Percentiles rank a stretch among this genome's conserved stretches.
These are phyloP conservation scores for Pachysolen tannophilus DNA, from an alignment of 805 yeast genomes.

Conservation along the genomic window DNA sequence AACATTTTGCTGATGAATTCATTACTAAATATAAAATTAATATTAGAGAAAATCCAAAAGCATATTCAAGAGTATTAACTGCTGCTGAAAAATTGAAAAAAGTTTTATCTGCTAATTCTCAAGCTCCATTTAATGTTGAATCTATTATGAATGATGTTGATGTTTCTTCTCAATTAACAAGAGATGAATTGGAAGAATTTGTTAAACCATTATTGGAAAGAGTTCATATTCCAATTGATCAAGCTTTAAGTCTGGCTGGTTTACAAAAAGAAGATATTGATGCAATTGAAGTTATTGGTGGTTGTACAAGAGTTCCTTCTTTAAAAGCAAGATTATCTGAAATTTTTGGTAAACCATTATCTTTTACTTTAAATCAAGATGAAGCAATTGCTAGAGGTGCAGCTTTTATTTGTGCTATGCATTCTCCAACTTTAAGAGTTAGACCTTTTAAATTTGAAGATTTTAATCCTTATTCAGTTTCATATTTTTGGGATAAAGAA, in stretches of 20 bases:
- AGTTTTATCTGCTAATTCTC: constrained; percentile 90
- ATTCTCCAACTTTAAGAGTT: constrained; percentile 97
- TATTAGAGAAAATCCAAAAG: constrained; percentile 86
- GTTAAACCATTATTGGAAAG: constrained; percentile 75
- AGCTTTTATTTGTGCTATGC: constrained; percentile 97
- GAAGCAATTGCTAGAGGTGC: constrained; percentile 99
- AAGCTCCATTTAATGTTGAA: constrained; percentile 93
- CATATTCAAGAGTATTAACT: constrained; percentile 83
- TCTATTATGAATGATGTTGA: constrained; percentile 97
- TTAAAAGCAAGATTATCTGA: constrained; percentile 75
- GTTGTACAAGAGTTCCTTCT: constrained; percentile 95
- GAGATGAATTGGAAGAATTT: constrained; percentile 90
- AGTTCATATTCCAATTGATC: constrained; percentile 68
- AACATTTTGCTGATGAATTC: constrained; percentile 92
- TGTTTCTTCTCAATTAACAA: constrained; percentile 78
- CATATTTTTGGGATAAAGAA: constrained; percentile 92
- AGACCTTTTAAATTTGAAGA: constrained; percentile 99
- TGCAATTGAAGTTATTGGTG: constrained; percentile 94
- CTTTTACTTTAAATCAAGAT: constrained; percentile 96
- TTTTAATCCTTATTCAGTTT: constrained; percentile 82
- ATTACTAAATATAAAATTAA: constrained; percentile 89
- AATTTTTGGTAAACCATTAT: constrained; percentile 76
- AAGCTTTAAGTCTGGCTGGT: constrained; percentile 76
- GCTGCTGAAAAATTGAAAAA: constrained; percentile 94
- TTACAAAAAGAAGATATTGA: constrained; percentile 68